These are phyloP conservation scores for Bidens hawaiensis DNA, from an alignment of 140 eudicot species.

Conservation along the genomic window DNA sequence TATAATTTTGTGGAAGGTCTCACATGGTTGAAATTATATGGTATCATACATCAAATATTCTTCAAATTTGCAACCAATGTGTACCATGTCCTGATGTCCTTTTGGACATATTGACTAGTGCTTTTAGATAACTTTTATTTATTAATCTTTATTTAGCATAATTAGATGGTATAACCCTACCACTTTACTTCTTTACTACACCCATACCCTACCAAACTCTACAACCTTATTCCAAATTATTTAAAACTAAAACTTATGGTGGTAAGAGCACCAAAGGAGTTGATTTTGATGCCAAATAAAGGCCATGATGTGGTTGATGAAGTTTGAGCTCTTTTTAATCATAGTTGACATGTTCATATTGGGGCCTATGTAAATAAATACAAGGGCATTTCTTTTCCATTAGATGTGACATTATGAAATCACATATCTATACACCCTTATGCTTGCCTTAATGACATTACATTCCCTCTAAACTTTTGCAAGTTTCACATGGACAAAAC, in stretches of 20 bases:
- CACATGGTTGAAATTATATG: constrained; percentile 1
- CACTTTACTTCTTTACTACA: constrained; percentile 2
- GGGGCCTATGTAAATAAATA: constrained; percentile 33
- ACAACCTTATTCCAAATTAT: constrained; percentile 14
- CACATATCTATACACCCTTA: constrained; percentile 14
- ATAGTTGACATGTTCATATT: constrained; percentile 32
- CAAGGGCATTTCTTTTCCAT: constrained; percentile 13
- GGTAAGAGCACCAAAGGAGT: constrained; percentile 27
- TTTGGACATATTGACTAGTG: constrained; percentile 14
- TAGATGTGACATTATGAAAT: constrained; percentile 24
- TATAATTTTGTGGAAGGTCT: constrained; percentile 10
- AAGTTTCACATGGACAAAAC: not conserved
- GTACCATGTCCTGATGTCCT: constrained; percentile 10
- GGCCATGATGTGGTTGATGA: constrained; percentile 33
- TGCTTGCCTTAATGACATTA: not conserved
- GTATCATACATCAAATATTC: constrained; percentile 5
- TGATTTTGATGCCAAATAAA: constrained; percentile 33
- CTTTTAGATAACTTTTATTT: constrained; percentile 11
- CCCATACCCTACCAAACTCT: not conserved
- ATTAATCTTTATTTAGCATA: constrained; percentile 23
- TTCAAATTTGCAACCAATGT: constrained; percentile 12
- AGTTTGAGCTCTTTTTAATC: constrained; percentile 36
- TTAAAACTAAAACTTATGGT: constrained; percentile 24
- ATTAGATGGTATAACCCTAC: constrained; percentile 8
- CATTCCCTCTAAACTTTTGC: constrained; percentile 9